These are phyloP conservation scores for Venturiaceae sp. DNA, from an alignment of 2,329 filamentous ascomycete species.

Conservation along the genomic window DNA sequence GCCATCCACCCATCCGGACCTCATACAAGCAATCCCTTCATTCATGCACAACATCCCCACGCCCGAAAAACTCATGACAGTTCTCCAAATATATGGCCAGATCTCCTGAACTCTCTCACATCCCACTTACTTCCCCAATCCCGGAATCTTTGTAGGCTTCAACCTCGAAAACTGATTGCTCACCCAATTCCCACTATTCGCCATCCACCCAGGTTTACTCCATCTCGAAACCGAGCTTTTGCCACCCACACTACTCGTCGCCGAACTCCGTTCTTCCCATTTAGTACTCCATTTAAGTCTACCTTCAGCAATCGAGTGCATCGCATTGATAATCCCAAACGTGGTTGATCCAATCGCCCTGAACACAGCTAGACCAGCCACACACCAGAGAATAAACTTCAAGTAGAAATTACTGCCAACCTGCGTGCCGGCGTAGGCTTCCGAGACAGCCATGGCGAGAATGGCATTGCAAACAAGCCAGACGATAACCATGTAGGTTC, in stretches of 20 bases:
- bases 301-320: conserved; percentile 82
- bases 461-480: conserved; percentile 93
- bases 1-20: neutral
- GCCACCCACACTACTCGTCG: conserved; percentile 18
- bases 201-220: conserved; percentile 24
- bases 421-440: conserved; percentile 64
- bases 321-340: conserved; percentile 72
- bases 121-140: neutral
- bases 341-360: conserved; percentile 71
- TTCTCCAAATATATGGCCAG: no score
- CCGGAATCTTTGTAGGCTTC: neutral
- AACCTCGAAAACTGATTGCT: conserved; percentile 10
- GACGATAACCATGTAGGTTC: conserved; percentile 93
- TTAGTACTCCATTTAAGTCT: conserved; percentile 49
- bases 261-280: conserved; percentile 8
- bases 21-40: neutral
- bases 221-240: conserved; percentile 27
- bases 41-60: neutral
- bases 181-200: conserved; percentile 24
- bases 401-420: conserved; percentile 84
- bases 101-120: no score
- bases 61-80: neutral
- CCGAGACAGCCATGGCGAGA: conserved; percentile 84
- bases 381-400: conserved; percentile 85
- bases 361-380: conserved; percentile 79